A percentile compares a stretch with the other conserved stretches of the same genome.
Evolutionary conservation across 768 basidiomycete species (phyloP).

Genomic region (Hebeloma cylindrosporum): DNA sequence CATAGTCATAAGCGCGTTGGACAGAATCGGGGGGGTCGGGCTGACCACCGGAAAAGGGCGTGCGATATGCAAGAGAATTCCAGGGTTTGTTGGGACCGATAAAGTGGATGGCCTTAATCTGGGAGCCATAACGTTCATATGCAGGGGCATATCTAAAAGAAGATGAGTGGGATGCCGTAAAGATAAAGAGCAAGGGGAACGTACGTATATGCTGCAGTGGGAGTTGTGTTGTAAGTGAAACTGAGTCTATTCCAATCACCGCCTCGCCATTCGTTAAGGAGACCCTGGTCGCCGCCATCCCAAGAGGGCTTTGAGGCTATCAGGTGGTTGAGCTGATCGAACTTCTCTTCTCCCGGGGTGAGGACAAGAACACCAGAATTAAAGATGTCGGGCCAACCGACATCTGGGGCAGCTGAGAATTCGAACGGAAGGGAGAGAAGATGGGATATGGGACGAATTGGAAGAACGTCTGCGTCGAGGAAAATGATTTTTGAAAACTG

Average conservation of each 20-base stretch:
- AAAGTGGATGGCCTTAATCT: slow-evolving; percentile 88
- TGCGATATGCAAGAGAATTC: slow-evolving; percentile 70
- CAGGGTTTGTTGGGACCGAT: slow-evolving; percentile 98
- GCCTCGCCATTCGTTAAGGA: slow-evolving; percentile 94
- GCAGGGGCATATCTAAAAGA: slow-evolving; percentile 87
- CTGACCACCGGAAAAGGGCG: slow-evolving; percentile 47
- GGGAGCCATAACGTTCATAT: slow-evolving; percentile 87
- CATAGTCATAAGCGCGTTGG: slow-evolving; percentile 69
- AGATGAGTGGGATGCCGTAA: slow-evolving; percentile 26
- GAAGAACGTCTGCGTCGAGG: slow-evolving; percentile 90
- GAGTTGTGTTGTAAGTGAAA: slow-evolving; percentile 98
- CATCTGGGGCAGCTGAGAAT: slow-evolving; percentile 93
- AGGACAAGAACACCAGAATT: slow-evolving; percentile 96
- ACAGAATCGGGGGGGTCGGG: slow-evolving; percentile 24
- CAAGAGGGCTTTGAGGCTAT: slow-evolving; percentile 82
- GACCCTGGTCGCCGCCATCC: slow-evolving; percentile 98
- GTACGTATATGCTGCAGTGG: slow-evolving; percentile 94
- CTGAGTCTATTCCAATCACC: slow-evolving; percentile 89
- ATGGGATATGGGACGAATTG: slow-evolving; percentile 85
- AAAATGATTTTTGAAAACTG: slow-evolving; percentile 87
- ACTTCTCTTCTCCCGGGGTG: slow-evolving; percentile 80
- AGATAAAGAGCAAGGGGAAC: slow-evolving; percentile 30
- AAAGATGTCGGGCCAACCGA: slow-evolving; percentile 99
- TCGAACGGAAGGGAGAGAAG: slow-evolving; percentile 82
- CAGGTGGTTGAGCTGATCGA: slow-evolving; percentile 67